Percentiles rank a stretch among this genome's conserved stretches.
These are phyloP conservation scores for Penicillium thymicola DNA, from an alignment of 2,329 filamentous ascomycete genomes.

Conservation along the genomic window DNA sequence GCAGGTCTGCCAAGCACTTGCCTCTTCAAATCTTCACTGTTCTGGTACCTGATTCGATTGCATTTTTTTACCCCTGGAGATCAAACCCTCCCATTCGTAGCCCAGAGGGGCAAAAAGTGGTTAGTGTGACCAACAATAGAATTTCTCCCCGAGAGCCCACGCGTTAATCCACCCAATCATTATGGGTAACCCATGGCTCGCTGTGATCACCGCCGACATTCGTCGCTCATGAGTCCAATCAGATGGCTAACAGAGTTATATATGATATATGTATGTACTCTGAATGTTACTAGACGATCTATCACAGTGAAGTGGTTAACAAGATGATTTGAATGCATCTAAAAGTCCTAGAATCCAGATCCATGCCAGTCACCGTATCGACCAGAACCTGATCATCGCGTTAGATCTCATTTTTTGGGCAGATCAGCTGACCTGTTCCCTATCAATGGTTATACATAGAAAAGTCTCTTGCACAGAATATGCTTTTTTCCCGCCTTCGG, in stretches of 20 bases:
- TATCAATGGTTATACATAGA: no score
- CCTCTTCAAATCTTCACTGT: background rate
- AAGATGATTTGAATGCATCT: background rate
- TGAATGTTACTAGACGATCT: background rate
- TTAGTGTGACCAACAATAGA: background rate
- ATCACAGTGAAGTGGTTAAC: background rate
- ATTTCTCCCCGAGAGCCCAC: constrained; percentile 5
- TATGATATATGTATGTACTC: background rate
- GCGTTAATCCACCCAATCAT: constrained; percentile 23
- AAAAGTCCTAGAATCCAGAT: background rate
- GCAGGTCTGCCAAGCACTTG: background rate
- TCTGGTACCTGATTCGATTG: background rate
- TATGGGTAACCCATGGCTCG: constrained; percentile 1
- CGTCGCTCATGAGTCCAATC: constrained; percentile 16
- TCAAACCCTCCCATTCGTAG: background rate
- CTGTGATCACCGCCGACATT: constrained; percentile 21
- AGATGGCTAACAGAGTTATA: background rate
- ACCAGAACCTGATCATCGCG: background rate
- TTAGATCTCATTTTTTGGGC: background rate
- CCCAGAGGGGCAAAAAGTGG: constrained; percentile 6
- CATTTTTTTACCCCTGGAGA: background rate
- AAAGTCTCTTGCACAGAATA: no score
- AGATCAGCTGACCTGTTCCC: background rate
- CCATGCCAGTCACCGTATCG: background rate
- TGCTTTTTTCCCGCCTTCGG: no score